Conservation (phyloP, 2,329 filamentous ascomycete genomes). For the Alternaria consortialis region DNA sequence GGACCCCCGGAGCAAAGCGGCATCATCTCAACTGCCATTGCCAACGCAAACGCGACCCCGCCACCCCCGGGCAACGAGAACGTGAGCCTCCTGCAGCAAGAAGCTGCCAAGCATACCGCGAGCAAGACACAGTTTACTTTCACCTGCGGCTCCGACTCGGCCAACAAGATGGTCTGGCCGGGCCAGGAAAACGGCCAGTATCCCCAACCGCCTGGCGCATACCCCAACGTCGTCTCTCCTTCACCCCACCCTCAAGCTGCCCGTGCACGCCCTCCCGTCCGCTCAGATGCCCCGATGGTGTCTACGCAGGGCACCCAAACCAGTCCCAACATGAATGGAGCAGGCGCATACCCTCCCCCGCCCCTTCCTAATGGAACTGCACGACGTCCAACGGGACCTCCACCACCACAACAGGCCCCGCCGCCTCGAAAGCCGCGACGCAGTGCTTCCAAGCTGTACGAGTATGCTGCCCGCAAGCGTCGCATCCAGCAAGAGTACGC, state of each 20-base stretch:
- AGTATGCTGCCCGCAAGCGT: constrained; percentile 77
- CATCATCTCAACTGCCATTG: constrained; percentile 92
- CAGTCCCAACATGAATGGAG: constrained; percentile 60
- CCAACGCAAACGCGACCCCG: constrained; percentile 72
- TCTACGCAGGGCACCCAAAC: constrained; percentile 66
- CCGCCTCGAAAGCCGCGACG: constrained; percentile 71
- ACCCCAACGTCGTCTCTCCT: constrained; percentile 33
- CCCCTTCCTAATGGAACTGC: constrained; percentile 38
- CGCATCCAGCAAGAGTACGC: constrained; percentile 78
- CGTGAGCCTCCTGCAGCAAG: constrained; percentile 78
- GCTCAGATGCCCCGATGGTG: constrained; percentile 51
- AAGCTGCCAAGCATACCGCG: constrained; percentile 68
- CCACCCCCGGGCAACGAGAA: constrained; percentile 72
- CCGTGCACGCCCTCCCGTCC: constrained; percentile 42
- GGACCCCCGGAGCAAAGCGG: constrained; percentile 66
- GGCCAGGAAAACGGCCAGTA: constrained; percentile 61
- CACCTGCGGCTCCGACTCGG: constrained; percentile 89
- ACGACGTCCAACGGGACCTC: constrained; percentile 50
- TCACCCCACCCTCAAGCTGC: constrained; percentile 30
- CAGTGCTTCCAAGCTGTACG: constrained; percentile 72
- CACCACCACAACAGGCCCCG: constrained; percentile 53
- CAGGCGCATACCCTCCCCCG: constrained; percentile 27
- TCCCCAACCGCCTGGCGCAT: constrained; percentile 51
- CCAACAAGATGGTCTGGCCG: constrained; percentile 80
- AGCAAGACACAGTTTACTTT: constrained; percentile 94